A percentile compares a stretch with the other conserved stretches of the same genome.
These are phyloP conservation scores for Tremella fuciformis DNA, from an alignment of 768 basidiomycete genomes.

Conservation along the genomic window DNA sequence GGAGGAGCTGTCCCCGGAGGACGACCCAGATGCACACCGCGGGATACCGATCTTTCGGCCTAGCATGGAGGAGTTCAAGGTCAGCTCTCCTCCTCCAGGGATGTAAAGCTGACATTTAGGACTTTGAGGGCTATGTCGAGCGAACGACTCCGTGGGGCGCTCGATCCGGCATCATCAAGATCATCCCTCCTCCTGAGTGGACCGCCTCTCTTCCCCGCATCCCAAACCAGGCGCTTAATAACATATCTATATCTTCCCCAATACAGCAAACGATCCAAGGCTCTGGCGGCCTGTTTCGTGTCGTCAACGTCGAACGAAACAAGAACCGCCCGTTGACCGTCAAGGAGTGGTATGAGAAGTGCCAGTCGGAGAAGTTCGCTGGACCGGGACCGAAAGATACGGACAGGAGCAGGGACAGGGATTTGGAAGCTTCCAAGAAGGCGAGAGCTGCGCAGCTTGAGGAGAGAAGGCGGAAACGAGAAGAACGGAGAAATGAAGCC, in stretches of 20 bases:
- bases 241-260: constrained; percentile 77
- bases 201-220: constrained; percentile 68
- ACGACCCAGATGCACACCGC: constrained; percentile 48
- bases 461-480: not conserved
- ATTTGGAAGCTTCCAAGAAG: constrained; percentile 32
- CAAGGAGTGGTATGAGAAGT: constrained; percentile 51
- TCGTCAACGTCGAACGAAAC: constrained; percentile 81
- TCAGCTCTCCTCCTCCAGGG: constrained; percentile 3
- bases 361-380: constrained; percentile 29
- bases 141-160: constrained; percentile 85
- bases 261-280: constrained; percentile 94
- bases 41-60: constrained; percentile 98
- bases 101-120: constrained; percentile 16
- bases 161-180: constrained; percentile 88
- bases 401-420: constrained; percentile 29
- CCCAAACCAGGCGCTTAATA: constrained; percentile 62
- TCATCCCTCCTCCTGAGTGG: constrained; percentile 95
- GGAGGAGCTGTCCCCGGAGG: constrained; percentile 45
- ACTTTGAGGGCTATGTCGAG: constrained; percentile 88
- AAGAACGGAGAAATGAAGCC: constrained; percentile 49
- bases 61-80: constrained; percentile 81
- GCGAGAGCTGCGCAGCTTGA: constrained; percentile 17
- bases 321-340: constrained; percentile 45
- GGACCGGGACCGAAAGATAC: constrained; percentile 43
- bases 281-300: constrained; percentile 75